Percentiles rank a stretch among this genome's conserved stretches.
Evolutionary conservation across 108 stramenopile species (phyloP).

Genomic region (Skeletonema tropicum): DNA sequence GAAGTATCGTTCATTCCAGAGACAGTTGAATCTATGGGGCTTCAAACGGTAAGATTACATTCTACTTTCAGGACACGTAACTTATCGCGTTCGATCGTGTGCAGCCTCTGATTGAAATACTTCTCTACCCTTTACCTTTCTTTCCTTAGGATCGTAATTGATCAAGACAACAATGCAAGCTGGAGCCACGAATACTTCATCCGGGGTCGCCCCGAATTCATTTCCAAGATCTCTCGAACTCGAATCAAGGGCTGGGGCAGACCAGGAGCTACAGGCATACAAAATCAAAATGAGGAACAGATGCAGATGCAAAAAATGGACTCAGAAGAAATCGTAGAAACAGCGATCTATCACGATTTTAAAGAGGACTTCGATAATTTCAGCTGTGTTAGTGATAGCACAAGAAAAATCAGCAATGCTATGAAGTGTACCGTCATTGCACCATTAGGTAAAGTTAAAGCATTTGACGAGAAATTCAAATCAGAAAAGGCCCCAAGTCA

Average conservation of each 20-base stretch:
- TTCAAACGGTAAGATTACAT: conserved; percentile 8
- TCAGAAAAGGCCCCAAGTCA: not conserved
- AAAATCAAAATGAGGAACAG: no score
- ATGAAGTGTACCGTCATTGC: not conserved
- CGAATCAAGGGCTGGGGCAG: not conserved
- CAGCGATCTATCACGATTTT: not conserved
- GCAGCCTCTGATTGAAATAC: no score
- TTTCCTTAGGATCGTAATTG: not conserved
- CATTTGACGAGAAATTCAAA: not conserved
- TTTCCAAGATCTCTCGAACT: not conserved
- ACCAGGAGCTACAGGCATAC: no score
- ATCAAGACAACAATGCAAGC: not conserved
- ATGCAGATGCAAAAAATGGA: not conserved
- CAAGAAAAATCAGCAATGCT: no score
- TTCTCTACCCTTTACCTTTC: no score
- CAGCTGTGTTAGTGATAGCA: not conserved
- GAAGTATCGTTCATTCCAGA: conserved; percentile 16
- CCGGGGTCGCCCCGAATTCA: not conserved
- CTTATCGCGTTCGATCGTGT: no score
- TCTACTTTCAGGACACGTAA: not conserved
- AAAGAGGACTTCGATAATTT: not conserved
- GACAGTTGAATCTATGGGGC: conserved; percentile 16
- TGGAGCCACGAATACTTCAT: conserved; percentile 5
- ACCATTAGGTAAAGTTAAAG: not conserved
- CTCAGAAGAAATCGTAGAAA: not conserved